Percentiles rank a stretch among this genome's conserved stretches.
These are phyloP conservation scores for Castanopsis chinensis DNA, from an alignment of 306 rosid species.

Conservation along the genomic window DNA sequence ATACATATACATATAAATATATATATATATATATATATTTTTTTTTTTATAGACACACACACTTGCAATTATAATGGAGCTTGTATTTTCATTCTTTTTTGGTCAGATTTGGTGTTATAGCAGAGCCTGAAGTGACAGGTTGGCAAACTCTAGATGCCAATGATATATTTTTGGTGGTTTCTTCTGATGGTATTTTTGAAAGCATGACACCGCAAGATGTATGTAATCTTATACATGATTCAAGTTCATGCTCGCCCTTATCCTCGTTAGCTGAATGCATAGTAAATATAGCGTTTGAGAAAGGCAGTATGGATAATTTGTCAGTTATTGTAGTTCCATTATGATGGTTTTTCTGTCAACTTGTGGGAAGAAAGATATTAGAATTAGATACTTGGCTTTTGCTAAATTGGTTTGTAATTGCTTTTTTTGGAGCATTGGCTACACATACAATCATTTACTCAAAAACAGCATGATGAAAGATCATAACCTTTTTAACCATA, in stretches of 20 bases:
- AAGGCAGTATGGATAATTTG: not conserved
- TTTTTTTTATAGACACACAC: too few relatives aligned
- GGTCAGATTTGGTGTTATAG: slow-evolving; percentile 11
- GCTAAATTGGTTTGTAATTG: not conserved
- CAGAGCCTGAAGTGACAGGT: not conserved
- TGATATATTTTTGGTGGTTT: not conserved
- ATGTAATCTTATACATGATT: not conserved
- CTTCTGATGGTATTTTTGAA: slow-evolving; percentile 3
- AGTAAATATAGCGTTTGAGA: not conserved
- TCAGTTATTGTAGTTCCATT: slow-evolving; percentile 3
- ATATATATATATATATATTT: too few relatives aligned
- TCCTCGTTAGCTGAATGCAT: not conserved
- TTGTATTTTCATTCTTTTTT: not conserved
- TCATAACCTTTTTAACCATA: not conserved
- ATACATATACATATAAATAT: too few relatives aligned
- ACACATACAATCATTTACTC: not conserved
- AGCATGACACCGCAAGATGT: slow-evolving; percentile 8
- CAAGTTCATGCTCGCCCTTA: not conserved
- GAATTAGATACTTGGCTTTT: not conserved
- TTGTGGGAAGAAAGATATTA: not conserved
- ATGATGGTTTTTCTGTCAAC: not conserved
- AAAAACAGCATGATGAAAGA: not conserved
- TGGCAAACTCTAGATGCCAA: not conserved
- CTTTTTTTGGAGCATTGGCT: not conserved
- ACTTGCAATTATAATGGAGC: not conserved